Evolutionary conservation across 331 rosid species (phyloP), one percentile per base, ranked within the genome.

Genomic region (Ulmus americana): DNA sequence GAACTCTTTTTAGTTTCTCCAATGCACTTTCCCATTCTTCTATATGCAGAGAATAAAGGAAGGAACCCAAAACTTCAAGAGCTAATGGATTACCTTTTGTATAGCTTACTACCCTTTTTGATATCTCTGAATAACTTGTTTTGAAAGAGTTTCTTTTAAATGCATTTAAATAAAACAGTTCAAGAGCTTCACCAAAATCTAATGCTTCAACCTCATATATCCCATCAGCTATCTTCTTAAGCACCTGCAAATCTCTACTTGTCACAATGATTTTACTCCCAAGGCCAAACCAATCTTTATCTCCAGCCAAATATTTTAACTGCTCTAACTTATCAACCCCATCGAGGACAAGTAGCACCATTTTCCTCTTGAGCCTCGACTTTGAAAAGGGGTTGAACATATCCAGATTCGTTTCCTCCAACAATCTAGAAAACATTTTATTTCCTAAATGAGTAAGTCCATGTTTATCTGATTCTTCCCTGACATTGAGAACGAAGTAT

Each of bases 231-330:
- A 5, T 9, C 0, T 20, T 45, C 2, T 3, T 4, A 14, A 68
- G 73, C 15, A 59, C 16, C 28, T 55, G 53, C 7, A 2, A 56
- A 15, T 75, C 56, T 80, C 81, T 68, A 0, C 66, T 64, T 45
- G 77, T 79, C 16, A 65, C 13, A 48, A 76, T 71, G 1, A 76
- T 63, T 67, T 53, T 71, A 50, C 71, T 77, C 46, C 79, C 73
- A 0, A 13, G n/a, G 8, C 78, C 73, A 54, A 68, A 63, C 43
- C 40, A 35, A 5, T 6, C 6, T 0, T 0, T 47, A 5, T 40
- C 43, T 53, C 62, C 77, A 11, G 6, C 13, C 28, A 79, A 59
- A 9, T 1, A 16, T 8, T 68, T 38, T 10, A 68, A 0, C 11
- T 62, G 72, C 0, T 39, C 10, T 2, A 8, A 8, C 39, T 73